Evolutionary conservation across 2,329 filamentous ascomycete genomes (phyloP).

Genomic region (Knoxdaviesia proteae): DNA sequence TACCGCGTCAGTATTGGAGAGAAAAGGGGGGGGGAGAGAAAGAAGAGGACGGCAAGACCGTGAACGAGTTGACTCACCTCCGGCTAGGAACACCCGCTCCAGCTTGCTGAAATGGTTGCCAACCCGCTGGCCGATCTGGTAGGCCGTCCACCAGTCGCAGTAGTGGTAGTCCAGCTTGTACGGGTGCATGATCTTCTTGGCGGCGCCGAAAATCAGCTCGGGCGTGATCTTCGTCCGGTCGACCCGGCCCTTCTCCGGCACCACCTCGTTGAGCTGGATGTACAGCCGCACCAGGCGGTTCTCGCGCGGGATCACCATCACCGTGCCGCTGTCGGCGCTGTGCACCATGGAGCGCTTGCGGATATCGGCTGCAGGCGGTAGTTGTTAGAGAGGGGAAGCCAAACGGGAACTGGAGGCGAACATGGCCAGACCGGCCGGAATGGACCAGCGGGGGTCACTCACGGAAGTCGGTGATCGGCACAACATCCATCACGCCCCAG

Average conservation of each 20-base stretch:
- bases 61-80: conserved; percentile 43
- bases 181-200: conserved; percentile 42
- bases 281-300: conserved; percentile 46
- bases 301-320: conserved; percentile 51
- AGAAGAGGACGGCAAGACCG: conserved; percentile 7
- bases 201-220: conserved; percentile 37
- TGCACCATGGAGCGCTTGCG: conserved; percentile 33
- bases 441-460: conserved; percentile 3
- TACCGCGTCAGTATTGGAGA: neutral
- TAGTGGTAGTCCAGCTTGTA: conserved; percentile 43
- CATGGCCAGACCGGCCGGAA: no score
- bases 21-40: conserved; percentile 11
- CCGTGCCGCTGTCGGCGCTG: conserved; percentile 27
- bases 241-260: conserved; percentile 25
- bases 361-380: conserved; percentile 19
- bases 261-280: conserved; percentile 32
- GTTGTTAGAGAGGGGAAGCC: neutral
- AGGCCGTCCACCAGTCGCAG: conserved; percentile 45
- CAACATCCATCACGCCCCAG: conserved; percentile 21
- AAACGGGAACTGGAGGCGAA: neutral
- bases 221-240: conserved; percentile 41
- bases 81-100: conserved; percentile 42
- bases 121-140: conserved; percentile 42
- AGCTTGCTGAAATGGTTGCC: conserved; percentile 29
- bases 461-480: conserved; percentile 27